Conservation (phyloP, 352 stramenopile species). For the Globisporangium orthogonon region DNA sequence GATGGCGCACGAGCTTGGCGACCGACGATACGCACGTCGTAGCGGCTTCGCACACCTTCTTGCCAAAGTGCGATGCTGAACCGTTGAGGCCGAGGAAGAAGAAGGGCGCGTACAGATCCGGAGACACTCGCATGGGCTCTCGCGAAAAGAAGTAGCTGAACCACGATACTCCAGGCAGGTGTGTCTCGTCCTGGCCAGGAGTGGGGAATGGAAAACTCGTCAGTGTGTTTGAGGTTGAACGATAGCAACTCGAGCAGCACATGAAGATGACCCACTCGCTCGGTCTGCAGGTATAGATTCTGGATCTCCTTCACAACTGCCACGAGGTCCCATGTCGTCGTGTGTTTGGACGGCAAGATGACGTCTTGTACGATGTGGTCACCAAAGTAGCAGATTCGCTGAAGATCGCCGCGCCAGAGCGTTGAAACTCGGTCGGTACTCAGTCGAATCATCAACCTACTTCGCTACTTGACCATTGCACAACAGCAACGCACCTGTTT, state of each 20-base stretch:
- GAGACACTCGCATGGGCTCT: constrained; percentile 9
- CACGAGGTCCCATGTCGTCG: constrained; percentile 33
- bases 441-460: too few species aligned
- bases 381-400: constrained; percentile 51
- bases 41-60: constrained; percentile 28
- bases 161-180: constrained; percentile 12
- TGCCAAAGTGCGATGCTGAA: constrained; percentile 31
- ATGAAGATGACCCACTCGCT: constrained; percentile 17
- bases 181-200: constrained; percentile 5
- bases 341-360: constrained; percentile 22
- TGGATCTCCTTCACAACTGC: constrained; percentile 45
- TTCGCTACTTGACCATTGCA: too few species aligned
- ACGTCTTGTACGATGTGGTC: constrained; percentile 48
- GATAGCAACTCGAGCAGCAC: not conserved
- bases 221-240: not conserved
- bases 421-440: too few species aligned
- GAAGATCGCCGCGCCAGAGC: not conserved
- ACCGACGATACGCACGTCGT: constrained; percentile 42
- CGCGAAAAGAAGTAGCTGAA: constrained; percentile 19
- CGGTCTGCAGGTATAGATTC: constrained; percentile 24
- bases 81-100: constrained; percentile 48
- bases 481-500: constrained; percentile 7
- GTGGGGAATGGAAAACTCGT: too few species aligned
- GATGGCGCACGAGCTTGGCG: constrained; percentile 22
- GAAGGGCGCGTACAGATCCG: constrained; percentile 33